Base-by-base conservation (phyloP, 495 filamentous ascomycete species). In the Neurospora sp. region DNA sequence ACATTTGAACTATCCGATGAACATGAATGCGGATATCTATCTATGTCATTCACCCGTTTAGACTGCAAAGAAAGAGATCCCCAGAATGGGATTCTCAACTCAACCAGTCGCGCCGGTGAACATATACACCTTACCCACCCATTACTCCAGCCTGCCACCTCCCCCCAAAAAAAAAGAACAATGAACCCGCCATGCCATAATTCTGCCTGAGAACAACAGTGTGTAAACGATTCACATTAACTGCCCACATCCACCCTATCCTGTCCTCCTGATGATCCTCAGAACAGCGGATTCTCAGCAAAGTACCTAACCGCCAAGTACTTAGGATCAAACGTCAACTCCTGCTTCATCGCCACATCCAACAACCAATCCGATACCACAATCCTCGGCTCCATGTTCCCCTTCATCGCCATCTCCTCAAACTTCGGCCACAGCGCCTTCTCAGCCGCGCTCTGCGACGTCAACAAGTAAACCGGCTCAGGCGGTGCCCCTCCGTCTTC, bases 351-450 rank as follows among this genome's bases (percentile, higher is more conserved):
- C 5, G 93, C 93, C 74, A 93, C 89, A 74, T 94, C 91, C 76
- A 98, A 82, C 76, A 98, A 79, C 96, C 96, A 99, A 77, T 98
- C 94, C 23, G 90, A 86, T 23, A 85, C 87, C 18, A 97, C 93
- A 70, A 99, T 90, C 38, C 90, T 85, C 10, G 93, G 90, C 44
- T 88, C 86, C 84, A 92, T 92, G 74, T 91, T 88, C 20, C 90
- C 88, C 44, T 88, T 89, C 70, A 83, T 80, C 9, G 92, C 94
- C 87, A 95, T 88, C 73, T 92, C 88, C 72, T 90, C 85, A 81
- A 98, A 98, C 72, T 87, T 88, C 8, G 85, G 83, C 95, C 94
- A 98, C 59, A 97, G 81, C 74, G 86, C 88, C 76, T 85, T 88
- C 75, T 98, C 94, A 6, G 88, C 87, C 31, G 87, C 74, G 14